phyloP scores from a whole-genome alignment of 1,284 basidiomycete species.

The Fomitopsis betulina region DNA sequence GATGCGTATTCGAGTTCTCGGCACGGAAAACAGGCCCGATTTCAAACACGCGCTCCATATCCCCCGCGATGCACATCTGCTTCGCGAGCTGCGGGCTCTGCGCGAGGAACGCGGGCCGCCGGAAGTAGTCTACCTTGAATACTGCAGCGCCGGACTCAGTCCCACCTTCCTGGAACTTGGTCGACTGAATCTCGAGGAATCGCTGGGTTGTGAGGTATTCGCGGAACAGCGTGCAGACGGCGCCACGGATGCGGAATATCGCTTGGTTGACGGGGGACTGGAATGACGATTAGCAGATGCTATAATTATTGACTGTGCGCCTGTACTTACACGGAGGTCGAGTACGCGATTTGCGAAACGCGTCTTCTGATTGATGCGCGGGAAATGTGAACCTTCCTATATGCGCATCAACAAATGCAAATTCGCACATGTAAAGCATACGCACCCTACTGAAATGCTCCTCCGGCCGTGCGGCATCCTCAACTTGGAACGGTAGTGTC shows the following conservation, averaged over 20 bases:
- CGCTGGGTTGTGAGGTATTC: slow-evolving; percentile 49
- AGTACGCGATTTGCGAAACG: slow-evolving; percentile 66
- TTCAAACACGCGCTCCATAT: slow-evolving; percentile 70
- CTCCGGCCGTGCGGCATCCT: slow-evolving; percentile 36
- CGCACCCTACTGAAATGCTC: slow-evolving; percentile 14
- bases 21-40: slow-evolving; percentile 71
- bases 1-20: slow-evolving; percentile 70
- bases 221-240: slow-evolving; percentile 60
- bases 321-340: slow-evolving; percentile 43
- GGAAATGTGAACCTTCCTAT: slow-evolving; percentile 32
- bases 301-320: background rate
- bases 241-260: slow-evolving; percentile 66
- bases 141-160: slow-evolving; percentile 66
- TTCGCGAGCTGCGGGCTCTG: slow-evolving; percentile 71
- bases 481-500: slow-evolving; percentile 29
- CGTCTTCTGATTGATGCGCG: slow-evolving; percentile 48
- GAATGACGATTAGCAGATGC: background rate
- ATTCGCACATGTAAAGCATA: no score
- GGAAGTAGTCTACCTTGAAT: slow-evolving; percentile 75
- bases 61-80: slow-evolving; percentile 74
- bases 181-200: slow-evolving; percentile 67
- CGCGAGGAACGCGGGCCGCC: slow-evolving; percentile 60
- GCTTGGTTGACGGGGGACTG: slow-evolving; percentile 61
- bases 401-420: slow-evolving; percentile 3
- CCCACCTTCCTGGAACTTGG: slow-evolving; percentile 69